A percentile compares a stretch with the other conserved stretches of the same genome.
Evolutionary conservation across 2,329 filamentous ascomycete genomes (phyloP).

Genomic region (Lizonia empirigonia): DNA sequence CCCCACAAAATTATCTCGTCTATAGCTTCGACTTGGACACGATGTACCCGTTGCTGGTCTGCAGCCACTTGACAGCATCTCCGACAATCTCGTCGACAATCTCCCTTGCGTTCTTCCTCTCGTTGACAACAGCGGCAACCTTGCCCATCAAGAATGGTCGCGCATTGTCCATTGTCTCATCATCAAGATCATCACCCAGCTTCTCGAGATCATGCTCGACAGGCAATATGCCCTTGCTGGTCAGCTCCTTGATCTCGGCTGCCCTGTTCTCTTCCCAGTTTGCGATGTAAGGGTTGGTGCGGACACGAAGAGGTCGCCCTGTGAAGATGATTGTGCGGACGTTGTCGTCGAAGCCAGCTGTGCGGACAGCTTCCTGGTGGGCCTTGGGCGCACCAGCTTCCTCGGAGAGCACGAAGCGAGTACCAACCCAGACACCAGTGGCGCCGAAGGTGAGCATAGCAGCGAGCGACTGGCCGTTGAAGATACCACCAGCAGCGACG

Average conservation of each 20-base stretch:
- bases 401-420: constrained; percentile 89
- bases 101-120: constrained; percentile 86
- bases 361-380: constrained; percentile 94
- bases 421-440: constrained; percentile 93
- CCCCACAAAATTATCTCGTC: not conserved
- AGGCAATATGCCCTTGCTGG: constrained; percentile 85
- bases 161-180: constrained; percentile 90
- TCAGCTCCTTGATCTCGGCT: constrained; percentile 90
- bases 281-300: constrained; percentile 89
- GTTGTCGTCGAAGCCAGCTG: constrained; percentile 92
- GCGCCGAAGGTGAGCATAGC: constrained; percentile 93
- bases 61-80: constrained; percentile 75
- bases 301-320: constrained; percentile 89
- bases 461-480: constrained; percentile 88
- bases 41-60: constrained; percentile 69
- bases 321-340: constrained; percentile 98
- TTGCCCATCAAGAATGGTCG: constrained; percentile 96
- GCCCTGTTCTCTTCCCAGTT: constrained; percentile 95
- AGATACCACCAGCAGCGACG: constrained; percentile 90
- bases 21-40: constrained; percentile 48
- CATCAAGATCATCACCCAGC: constrained; percentile 67
- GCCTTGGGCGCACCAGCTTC: constrained; percentile 92
- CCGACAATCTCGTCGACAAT: constrained; percentile 93
- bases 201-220: constrained; percentile 94
- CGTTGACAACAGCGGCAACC: constrained; percentile 89